phyloP scores from a whole-genome alignment of 1,284 basidiomycete species.

The Trichosporon inkin region DNA sequence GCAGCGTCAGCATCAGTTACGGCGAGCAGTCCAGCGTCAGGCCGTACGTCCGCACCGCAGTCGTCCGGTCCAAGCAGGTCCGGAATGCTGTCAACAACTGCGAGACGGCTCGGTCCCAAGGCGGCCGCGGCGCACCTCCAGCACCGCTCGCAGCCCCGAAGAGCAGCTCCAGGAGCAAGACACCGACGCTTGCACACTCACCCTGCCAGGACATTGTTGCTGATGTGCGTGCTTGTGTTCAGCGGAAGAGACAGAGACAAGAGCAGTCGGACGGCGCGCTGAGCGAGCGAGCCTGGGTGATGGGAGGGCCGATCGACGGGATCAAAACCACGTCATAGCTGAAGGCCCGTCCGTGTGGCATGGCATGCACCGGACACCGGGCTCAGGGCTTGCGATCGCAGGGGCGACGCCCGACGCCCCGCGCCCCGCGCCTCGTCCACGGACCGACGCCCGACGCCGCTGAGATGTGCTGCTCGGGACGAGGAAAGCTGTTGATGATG shows the following conservation, averaged over 20 bases:
- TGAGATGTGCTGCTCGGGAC: too few species aligned
- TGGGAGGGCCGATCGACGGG: constrained; percentile 4
- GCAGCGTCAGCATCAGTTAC: not conserved
- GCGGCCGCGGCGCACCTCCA: not conserved
- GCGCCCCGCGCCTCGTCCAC: too few species aligned
- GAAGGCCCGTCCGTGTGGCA: constrained; percentile 6
- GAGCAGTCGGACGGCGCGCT: not conserved
- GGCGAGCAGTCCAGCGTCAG: too few species aligned
- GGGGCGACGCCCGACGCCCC: too few species aligned
- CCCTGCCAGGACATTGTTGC: constrained; percentile 25
- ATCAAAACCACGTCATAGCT: constrained; percentile 8
- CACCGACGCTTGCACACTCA: constrained; percentile 10
- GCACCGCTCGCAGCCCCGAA: not conserved
- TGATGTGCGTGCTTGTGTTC: not conserved
- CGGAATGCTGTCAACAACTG: not conserved
- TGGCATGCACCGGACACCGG: not conserved
- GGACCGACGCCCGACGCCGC: too few species aligned
- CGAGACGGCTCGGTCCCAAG: not conserved
- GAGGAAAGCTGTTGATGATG: too few species aligned
- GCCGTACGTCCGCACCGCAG: not conserved
- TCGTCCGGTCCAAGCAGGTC: not conserved
- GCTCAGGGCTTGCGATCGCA: too few species aligned
- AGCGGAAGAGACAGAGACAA: not conserved
- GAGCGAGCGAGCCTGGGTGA: not conserved
- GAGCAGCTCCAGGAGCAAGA: not conserved